These are phyloP conservation scores for Helicostylum pulchrum DNA, from an alignment of 192 early-diverging fungal species.

Conservation along the genomic window DNA sequence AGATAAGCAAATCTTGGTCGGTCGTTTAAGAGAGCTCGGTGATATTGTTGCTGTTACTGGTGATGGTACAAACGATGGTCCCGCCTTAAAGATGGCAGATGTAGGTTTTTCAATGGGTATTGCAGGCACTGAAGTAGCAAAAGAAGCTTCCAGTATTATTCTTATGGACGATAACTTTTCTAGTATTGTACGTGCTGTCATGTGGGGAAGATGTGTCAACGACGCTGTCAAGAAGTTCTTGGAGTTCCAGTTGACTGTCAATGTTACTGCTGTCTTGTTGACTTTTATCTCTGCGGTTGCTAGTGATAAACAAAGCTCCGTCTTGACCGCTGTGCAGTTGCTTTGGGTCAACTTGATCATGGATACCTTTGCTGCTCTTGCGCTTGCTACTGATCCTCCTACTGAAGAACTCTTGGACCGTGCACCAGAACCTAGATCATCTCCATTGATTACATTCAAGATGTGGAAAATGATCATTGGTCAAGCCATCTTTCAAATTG, in stretches of 20 bases:
- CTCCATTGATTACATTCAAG: conserved; percentile 79
- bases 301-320: conserved; percentile 64
- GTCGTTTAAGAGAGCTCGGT: conserved; percentile 80
- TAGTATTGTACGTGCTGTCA: conserved; percentile 92
- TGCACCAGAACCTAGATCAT: conserved; percentile 75
- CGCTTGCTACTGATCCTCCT: conserved; percentile 94
- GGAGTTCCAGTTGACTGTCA: conserved; percentile 99
- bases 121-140: conserved; percentile 98
- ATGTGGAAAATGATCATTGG: conserved; percentile 98
- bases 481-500: conserved; percentile 86
- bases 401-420: conserved; percentile 81
- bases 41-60: conserved; percentile 98
- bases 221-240: conserved; percentile 98
- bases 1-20: conserved; percentile 95
- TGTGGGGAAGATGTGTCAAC: conserved; percentile 97
- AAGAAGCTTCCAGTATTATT: conserved; percentile 98
- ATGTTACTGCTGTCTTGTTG: conserved; percentile 83
- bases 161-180: conserved; percentile 99
- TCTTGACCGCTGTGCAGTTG: conserved; percentile 94
- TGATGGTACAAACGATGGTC: conserved; percentile 99
- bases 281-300: conserved; percentile 74
- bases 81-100: conserved; percentile 90
- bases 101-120: conserved; percentile 99
- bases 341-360: conserved; percentile 99
- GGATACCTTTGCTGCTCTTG: conserved; percentile 98